Conservation (phyloP, 495 filamentous ascomycete species). For the Xylaria sp. region DNA sequence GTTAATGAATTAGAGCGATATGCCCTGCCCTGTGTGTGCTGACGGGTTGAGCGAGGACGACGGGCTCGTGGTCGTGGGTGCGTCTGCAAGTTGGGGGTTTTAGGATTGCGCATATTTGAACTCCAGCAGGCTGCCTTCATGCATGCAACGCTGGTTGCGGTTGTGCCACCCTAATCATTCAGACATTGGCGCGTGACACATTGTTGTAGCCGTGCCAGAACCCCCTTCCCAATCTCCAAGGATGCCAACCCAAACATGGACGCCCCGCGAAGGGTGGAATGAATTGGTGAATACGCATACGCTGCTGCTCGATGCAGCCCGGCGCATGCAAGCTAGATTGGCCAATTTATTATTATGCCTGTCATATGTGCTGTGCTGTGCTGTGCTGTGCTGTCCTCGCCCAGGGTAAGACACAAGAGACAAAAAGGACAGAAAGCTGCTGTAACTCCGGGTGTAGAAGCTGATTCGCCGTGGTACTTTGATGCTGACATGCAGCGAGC, state of each 20-base stretch:
- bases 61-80: background rate
- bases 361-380: slow-evolving; percentile 34
- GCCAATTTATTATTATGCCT: slow-evolving; percentile 31
- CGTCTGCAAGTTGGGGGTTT: slow-evolving; percentile 15
- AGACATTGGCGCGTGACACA: slow-evolving; percentile 30
- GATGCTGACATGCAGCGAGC: slow-evolving; percentile 28
- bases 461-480: slow-evolving; percentile 26
- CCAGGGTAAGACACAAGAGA: slow-evolving; percentile 39
- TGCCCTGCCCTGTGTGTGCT: background rate
- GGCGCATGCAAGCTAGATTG: slow-evolving; percentile 24
- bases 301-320: background rate
- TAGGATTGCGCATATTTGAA: slow-evolving; percentile 6
- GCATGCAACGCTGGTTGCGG: slow-evolving; percentile 28
- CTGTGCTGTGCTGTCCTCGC: slow-evolving; percentile 32
- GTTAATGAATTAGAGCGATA: background rate
- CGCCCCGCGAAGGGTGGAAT: slow-evolving; percentile 11
- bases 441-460: slow-evolving; percentile 31
- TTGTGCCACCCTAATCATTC: slow-evolving; percentile 23
- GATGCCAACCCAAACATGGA: slow-evolving; percentile 8
- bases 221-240: slow-evolving; percentile 1
- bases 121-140: slow-evolving; percentile 22
- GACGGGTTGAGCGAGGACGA: slow-evolving; percentile 10
- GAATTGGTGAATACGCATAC: slow-evolving; percentile 13
- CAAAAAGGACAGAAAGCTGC: slow-evolving; percentile 32
- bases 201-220: slow-evolving; percentile 16